A percentile compares a stretch with the other conserved stretches of the same genome.
Evolutionary conservation across 108 stramenopile genomes (phyloP).

Genomic region (Cyclostephanos tholiformis): DNA sequence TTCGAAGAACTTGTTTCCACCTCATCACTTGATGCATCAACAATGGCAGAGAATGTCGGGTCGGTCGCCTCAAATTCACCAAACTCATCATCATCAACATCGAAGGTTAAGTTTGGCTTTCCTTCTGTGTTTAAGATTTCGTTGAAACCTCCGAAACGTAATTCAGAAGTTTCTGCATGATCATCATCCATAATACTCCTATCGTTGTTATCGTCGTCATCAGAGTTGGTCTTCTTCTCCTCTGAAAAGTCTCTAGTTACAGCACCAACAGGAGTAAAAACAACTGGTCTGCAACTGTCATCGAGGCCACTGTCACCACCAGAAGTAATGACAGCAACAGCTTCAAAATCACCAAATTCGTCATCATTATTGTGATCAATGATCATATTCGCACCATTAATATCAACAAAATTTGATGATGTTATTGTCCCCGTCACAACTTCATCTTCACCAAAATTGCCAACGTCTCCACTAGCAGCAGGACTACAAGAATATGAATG

Average conservation of each 20-base stretch:
- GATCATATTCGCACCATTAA: not conserved
- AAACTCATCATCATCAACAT: conserved; percentile 44
- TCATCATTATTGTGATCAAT: conserved; percentile 23
- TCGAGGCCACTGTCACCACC: not conserved
- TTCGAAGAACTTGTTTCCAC: not conserved
- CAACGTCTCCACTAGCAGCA: not conserved
- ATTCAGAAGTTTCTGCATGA: conserved; percentile 2
- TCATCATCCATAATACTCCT: not conserved
- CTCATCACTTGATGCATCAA: not conserved
- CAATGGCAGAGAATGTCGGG: not conserved
- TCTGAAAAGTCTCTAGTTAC: not conserved
- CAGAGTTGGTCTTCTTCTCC: not conserved
- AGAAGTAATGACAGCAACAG: not conserved
- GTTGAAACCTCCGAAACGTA: conserved; percentile 31
- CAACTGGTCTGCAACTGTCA: not conserved
- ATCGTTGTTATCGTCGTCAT: not conserved
- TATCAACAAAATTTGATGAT: conserved; percentile 31
- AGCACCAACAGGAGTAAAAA: not conserved
- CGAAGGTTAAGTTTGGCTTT: not conserved
- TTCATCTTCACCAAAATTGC: not conserved
- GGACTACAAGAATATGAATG: conserved; percentile 2
- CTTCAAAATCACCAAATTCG: conserved; percentile 32
- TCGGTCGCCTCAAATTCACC: conserved; percentile 45
- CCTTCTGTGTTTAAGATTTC: not conserved
- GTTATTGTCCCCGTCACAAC: not conserved